Conservation (phyloP, 768 basidiomycete species). For the Suillus decipiens region DNA sequence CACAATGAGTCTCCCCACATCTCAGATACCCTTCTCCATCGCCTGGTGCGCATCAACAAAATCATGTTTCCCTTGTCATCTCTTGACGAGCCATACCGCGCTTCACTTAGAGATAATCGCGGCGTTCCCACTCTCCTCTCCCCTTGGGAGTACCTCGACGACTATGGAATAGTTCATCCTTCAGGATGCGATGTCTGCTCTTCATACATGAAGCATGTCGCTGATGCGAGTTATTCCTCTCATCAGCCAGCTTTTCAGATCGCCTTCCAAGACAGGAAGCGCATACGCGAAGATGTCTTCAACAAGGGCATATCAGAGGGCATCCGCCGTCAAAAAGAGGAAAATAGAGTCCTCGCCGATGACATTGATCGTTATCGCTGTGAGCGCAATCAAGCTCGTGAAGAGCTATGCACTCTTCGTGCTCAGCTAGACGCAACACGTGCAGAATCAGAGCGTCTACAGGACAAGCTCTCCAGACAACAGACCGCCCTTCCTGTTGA, state of each 20-base stretch:
- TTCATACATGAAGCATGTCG: conserved; percentile 42
- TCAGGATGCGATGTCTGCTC: conserved; percentile 40
- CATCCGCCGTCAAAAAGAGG: conserved; percentile 41
- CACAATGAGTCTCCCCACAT: conserved; percentile 16
- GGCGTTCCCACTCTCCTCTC: conserved; percentile 36
- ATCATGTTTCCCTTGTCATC: conserved; percentile 35
- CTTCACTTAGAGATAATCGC: conserved; percentile 30
- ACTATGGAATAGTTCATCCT: conserved; percentile 42
- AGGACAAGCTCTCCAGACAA: conserved; percentile 23
- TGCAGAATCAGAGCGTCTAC: conserved; percentile 34
- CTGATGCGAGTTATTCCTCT: conserved; percentile 39
- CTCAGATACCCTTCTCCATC: conserved; percentile 23
- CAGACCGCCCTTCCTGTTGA: conserved; percentile 1
- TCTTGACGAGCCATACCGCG: conserved; percentile 34
- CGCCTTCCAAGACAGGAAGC: conserved; percentile 41
- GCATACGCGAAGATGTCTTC: conserved; percentile 39
- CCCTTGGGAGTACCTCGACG: conserved; percentile 42
- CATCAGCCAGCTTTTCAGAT: conserved; percentile 41
- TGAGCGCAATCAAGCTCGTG: conserved; percentile 39
- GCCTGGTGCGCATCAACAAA: conserved; percentile 23
- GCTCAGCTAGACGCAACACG: conserved; percentile 35
- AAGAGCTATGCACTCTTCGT: conserved; percentile 33
- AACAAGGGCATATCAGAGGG: conserved; percentile 43
- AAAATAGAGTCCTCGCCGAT: conserved; percentile 37
- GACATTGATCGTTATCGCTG: conserved; percentile 34